Evolutionary conservation across 2,329 filamentous ascomycete species (phyloP).

Genomic region (Fusarium graminum): DNA sequence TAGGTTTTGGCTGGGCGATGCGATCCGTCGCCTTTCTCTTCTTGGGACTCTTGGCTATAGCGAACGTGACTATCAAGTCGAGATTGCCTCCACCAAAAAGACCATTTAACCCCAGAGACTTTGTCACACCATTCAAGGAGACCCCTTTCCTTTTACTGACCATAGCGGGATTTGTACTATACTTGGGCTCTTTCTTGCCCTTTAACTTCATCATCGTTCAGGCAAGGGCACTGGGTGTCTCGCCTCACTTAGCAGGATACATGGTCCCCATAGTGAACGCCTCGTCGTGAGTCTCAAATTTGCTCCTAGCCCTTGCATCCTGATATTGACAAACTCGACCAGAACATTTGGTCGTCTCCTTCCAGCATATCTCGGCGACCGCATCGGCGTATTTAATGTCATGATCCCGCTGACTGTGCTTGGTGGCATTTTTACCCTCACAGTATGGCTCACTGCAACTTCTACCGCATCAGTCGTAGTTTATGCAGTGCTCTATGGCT

Average conservation of each 20-base stretch:
- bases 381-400: conserved; percentile 56
- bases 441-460: conserved; percentile 56
- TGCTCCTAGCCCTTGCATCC: rapidly evolving
- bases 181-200: conserved; percentile 54
- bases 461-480: conserved; percentile 47
- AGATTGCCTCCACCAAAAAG: conserved; percentile 36
- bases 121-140: conserved; percentile 15
- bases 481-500: conserved; percentile 53
- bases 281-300: conserved; percentile 31
- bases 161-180: conserved; percentile 51
- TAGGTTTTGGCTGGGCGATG: conserved; percentile 59
- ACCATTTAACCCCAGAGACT: conserved; percentile 2
- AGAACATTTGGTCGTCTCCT: conserved; percentile 54
- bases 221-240: conserved; percentile 50
- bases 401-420: conserved; percentile 61
- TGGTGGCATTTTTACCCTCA: conserved; percentile 31
- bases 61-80: conserved; percentile 51
- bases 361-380: conserved; percentile 54
- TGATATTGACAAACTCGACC: not conserved
- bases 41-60: conserved; percentile 50
- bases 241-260: conserved; percentile 51
- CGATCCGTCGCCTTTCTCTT: conserved; percentile 57
- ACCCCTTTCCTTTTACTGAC: conserved; percentile 9
- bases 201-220: conserved; percentile 56
- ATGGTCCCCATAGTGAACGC: conserved; percentile 57